A percentile compares a stretch with the other conserved stretches of the same genome.
Evolutionary conservation across 2,329 filamentous ascomycete genomes (phyloP).

Genomic region (Penicillium aurantiogriseum): DNA sequence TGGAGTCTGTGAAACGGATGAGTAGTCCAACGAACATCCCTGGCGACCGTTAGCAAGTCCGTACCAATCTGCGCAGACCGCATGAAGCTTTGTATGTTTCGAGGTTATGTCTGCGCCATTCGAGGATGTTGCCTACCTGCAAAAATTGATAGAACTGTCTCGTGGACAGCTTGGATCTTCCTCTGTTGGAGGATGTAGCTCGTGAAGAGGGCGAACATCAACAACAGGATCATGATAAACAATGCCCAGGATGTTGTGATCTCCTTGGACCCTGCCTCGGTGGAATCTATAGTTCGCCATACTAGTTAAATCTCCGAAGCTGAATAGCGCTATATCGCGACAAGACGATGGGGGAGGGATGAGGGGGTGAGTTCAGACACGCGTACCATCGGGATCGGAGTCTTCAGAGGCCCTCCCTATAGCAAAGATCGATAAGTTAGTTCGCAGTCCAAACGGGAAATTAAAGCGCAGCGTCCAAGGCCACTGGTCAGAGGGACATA

Average conservation of each 20-base stretch:
- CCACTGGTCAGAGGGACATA: conserved; percentile 25
- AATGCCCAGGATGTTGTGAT: conserved; percentile 95
- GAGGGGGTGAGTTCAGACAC: conserved; percentile 12
- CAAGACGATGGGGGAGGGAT: conserved; percentile 1
- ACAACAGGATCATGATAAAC: conserved; percentile 91
- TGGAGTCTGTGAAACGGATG: conserved; percentile 76
- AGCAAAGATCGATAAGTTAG: conserved; percentile 20
- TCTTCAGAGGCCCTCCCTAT: conserved; percentile 40
- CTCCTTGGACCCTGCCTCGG: conserved; percentile 86
- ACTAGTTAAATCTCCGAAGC: conserved; percentile 16
- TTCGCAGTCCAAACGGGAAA: neutral
- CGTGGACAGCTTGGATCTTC: conserved; percentile 95
- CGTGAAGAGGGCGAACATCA: conserved; percentile 92
- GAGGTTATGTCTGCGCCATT: neutral
- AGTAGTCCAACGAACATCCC: conserved; percentile 94
- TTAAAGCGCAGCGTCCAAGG: neutral
- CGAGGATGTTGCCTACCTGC: conserved; percentile 59
- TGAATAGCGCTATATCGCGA: conserved; percentile 4
- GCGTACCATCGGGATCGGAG: conserved; percentile 42
- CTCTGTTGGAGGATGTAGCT: conserved; percentile 96
- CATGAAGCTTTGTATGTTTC: neutral
- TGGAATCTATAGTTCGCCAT: conserved; percentile 51
- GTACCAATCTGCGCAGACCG: neutral
- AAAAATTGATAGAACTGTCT: conserved; percentile 98
- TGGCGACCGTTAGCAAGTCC: conserved; percentile 37